These are phyloP conservation scores for Malus domestica DNA, from an alignment of 306 rosid genomes.

Conservation along the genomic window DNA sequence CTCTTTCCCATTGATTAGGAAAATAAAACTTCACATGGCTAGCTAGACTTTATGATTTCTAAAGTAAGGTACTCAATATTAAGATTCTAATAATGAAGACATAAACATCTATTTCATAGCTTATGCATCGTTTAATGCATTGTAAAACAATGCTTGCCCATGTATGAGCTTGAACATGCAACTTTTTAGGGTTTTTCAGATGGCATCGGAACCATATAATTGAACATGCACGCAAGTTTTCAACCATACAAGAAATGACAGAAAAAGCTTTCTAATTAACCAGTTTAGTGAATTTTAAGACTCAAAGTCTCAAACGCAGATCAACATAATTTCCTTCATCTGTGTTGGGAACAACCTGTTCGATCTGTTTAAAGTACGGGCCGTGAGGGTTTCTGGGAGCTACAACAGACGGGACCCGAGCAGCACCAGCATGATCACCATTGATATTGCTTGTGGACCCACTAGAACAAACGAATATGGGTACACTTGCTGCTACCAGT, in stretches of 20 bases:
- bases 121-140: not conserved
- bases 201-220: not conserved
- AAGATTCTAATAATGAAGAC: not conserved
- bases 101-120: not conserved
- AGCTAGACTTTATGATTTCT: not conserved
- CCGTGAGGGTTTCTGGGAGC: not conserved
- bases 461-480: not conserved
- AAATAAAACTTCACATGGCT: not conserved
- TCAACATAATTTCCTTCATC: constrained; percentile 13
- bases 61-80: not conserved
- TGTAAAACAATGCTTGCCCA: not conserved
- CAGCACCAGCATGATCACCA: not conserved
- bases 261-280: not conserved
- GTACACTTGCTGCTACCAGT: not conserved
- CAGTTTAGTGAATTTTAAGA: not conserved
- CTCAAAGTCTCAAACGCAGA: constrained; percentile 26
- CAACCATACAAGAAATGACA: not conserved
- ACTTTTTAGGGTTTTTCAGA: not conserved
- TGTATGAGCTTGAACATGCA: not conserved
- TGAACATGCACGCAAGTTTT: not conserved
- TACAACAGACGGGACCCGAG: not conserved
- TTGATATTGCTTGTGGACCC: not conserved
- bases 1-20: not conserved
- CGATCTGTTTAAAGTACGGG: not conserved
- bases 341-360: not conserved